Evolutionary conservation across 768 basidiomycete species (phyloP), one percentile per base, ranked within the genome.

Genomic region (Hortiboletus flavorubellus): DNA sequence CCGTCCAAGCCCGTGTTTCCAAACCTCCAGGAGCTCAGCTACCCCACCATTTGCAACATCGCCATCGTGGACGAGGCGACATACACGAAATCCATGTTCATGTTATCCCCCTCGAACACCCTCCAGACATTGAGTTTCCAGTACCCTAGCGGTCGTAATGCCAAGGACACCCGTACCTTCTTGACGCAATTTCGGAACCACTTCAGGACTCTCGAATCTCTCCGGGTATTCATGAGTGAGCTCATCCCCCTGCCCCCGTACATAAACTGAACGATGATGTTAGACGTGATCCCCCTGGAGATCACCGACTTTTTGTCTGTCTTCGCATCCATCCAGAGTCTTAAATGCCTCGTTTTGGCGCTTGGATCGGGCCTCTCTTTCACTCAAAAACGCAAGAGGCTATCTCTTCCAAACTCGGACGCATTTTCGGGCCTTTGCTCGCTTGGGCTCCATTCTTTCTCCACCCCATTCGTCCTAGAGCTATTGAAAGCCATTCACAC

Each of bases 11-110:
- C 64, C 12, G 18, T 64, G 12, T 58, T 65, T 23, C 62, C 58
- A 16, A 66, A 64, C 40, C 62, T 66, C 2, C 61, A 66, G 56
- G 64, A 65, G 40, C 64, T 65, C 31, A 39, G 35, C 5, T 55
- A 54, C 11, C 16, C 53, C 1, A 50, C 52, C 2, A 52, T 67
- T 5, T 67, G 61, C 37, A 66, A 63, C 53, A 59, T 65, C 15
- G 31, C 51, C 34, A 49, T 64, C 49, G 46, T 56, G 8, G 54
- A 63, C 18, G 46, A 41, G 11, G 34, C 54, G 16, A 56, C 53
- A 0, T 65, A 65, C 42, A 50, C 49, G 2, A 55, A 53, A 44
- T 55, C 49, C 31, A 18, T 66, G 21, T 58, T 56, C 39, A 23
- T 49, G 41, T 29, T 65, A 10, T 63, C 45, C 9, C 15, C 53